Conservation (phyloP, 1,284 basidiomycete genomes). For the Marasmius tenuissimus region DNA sequence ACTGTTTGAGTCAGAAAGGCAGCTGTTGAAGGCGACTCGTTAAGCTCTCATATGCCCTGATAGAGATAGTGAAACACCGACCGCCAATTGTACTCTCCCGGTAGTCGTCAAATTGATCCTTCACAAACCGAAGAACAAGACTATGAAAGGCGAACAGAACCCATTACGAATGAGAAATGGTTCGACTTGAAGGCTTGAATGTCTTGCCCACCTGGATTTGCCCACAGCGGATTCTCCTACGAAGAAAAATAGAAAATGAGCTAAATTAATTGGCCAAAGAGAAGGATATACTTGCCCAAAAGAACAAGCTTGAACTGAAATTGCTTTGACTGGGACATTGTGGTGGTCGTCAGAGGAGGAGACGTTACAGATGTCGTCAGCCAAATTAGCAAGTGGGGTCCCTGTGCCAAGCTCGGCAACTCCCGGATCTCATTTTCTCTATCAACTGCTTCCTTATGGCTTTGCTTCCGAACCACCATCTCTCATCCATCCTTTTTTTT, state of each 20-base stretch:
- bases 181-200: conserved; percentile 8
- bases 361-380: conserved; percentile 9
- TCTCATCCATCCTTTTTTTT: conserved; percentile 23
- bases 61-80: conserved; percentile 25
- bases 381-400: conserved; percentile 7
- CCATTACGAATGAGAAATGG: conserved; percentile 5
- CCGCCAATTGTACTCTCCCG: conserved; percentile 89
- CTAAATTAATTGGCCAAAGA: not conserved
- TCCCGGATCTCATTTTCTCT: conserved; percentile 14
- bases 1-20: conserved; percentile 98
- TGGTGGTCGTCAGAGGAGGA: conserved; percentile 39
- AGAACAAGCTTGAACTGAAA: conserved; percentile 91
- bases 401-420: conserved; percentile 12
- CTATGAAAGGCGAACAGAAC: conserved; percentile 39
- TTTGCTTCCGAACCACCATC: conserved; percentile 19
- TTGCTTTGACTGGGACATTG: conserved; percentile 59
- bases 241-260: conserved; percentile 9
- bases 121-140: conserved; percentile 92
- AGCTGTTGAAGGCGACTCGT: conserved; percentile 46
- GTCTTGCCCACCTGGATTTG: conserved; percentile 75
- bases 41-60: not conserved
- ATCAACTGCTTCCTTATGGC: not conserved
- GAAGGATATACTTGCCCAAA: conserved; percentile 57
- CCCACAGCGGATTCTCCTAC: conserved; percentile 95
- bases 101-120: conserved; percentile 98